phyloP scores from a whole-genome alignment of 2,329 filamentous ascomycete genomes.

The Nigrospora sphaerica region DNA sequence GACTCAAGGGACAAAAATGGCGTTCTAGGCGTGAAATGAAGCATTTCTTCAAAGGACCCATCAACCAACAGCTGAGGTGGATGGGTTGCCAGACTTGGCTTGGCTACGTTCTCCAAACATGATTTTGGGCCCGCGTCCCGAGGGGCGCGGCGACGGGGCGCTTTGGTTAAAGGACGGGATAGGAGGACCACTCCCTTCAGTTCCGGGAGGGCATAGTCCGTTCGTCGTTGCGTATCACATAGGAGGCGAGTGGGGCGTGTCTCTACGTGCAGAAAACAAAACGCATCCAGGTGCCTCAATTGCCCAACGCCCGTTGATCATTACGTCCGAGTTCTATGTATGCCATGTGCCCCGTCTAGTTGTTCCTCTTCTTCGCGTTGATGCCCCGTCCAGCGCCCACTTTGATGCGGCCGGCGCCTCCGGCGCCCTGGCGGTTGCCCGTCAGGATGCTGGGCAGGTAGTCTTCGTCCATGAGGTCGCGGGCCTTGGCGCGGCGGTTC shows the following conservation, averaged over 20 bases:
- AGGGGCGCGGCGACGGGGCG: no score
- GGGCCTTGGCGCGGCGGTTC: conserved; percentile 60
- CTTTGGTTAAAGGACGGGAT: no score
- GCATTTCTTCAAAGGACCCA: no score
- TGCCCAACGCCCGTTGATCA: neutral
- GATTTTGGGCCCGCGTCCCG: no score
- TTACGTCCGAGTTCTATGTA: no score
- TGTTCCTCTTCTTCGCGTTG: conserved; percentile 66
- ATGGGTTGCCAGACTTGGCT: no score
- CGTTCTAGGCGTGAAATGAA: conserved; percentile 3
- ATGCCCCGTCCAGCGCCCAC: conserved; percentile 83
- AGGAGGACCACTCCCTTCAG: neutral
- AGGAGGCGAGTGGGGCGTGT: neutral
- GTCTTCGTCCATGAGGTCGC: conserved; percentile 91
- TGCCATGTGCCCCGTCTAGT: conserved; percentile 7
- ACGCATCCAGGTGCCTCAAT: neutral
- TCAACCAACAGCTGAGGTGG: no score
- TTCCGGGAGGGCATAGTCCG: neutral
- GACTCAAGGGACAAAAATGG: neutral
- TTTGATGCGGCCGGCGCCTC: conserved; percentile 59
- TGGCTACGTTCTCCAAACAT: no score
- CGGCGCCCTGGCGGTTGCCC: conserved; percentile 58
- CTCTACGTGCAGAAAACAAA: neutral
- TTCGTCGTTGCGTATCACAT: neutral
- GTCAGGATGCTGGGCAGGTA: conserved; percentile 80